Base-by-base conservation (phyloP, 1,284 basidiomycete species). In the Mycena sp. region DNA sequence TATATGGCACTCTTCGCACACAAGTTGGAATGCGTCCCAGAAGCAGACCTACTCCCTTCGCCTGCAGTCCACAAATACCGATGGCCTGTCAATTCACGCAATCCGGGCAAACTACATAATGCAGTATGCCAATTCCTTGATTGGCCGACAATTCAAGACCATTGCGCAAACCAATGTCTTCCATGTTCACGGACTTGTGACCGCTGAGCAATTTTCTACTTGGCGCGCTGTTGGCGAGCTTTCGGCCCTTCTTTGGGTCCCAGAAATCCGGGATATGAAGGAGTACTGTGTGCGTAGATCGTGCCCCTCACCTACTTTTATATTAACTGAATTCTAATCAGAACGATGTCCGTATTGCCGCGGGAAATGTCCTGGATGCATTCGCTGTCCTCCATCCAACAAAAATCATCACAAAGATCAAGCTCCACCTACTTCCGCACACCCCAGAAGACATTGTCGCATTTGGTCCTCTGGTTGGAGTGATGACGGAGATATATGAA, bases 71-170 rank as follows among this genome's bases (percentile, higher is more conserved):
- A 69, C 74, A 7, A 68, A 65, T 1, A 71, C 72, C 4, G 65
- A 73, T 46, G 79, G 78, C 6, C 70, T 79, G 9, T 68, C 64
- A 3, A 70, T 76, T 25, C 67, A 71, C 14, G 54, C 73, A 6
- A 64, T 78, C 11, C 71, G 68, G 7, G 72, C 73, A 3, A 29
- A 53, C 3, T 80, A 78, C 51, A 70, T 79, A 11, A 62, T 75
- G 12, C 71, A 77, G 43, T 78, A 80, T 59, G 69, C 69, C 17
- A 76, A 75, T 50, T 68, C 67, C 0, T 68, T 81, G 5, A 74
- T 80, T 16, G 78, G 79, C 1, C 77, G 76, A 43, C 78, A 81
- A 46, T 78, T 81, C 71, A 78, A 79, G 59, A 61, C 64, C 1
- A 65, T 82, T 1, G 70, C 72, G 40, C 80, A 79, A 32, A 49